Conservation (phyloP, 352 stramenopile genomes). For the Blastocystis sp. region DNA sequence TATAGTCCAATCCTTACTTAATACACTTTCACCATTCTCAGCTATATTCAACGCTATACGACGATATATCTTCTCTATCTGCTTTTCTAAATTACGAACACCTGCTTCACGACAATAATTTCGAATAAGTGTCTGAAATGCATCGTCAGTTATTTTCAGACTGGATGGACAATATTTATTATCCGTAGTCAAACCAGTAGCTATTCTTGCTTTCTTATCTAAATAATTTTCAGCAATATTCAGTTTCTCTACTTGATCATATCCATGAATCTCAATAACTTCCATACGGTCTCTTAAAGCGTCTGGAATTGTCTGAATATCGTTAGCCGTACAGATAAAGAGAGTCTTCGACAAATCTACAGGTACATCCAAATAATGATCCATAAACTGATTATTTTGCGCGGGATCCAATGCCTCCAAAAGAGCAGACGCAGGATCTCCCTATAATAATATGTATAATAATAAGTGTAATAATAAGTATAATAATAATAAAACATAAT, state of each 20-base stretch:
- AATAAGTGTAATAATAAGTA: too few species aligned
- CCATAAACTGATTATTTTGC: conserved; percentile 84
- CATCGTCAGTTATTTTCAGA: conserved; percentile 65
- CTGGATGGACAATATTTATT: too few species aligned
- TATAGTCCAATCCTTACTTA: conserved; percentile 61
- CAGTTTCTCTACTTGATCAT: conserved; percentile 84
- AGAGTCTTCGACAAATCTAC: conserved; percentile 77
- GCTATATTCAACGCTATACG: conserved; percentile 83
- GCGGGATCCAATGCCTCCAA: conserved; percentile 85
- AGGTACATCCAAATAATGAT: conserved; percentile 93
- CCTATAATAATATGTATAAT: too few species aligned
- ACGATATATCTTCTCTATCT: conserved; percentile 91
- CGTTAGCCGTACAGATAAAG: conserved; percentile 90
- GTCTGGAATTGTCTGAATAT: conserved; percentile 78
- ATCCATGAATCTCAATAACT: conserved; percentile 80
- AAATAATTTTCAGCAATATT: conserved; percentile 89
- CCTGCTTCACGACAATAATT: conserved; percentile 87
- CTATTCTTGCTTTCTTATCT: conserved; percentile 77
- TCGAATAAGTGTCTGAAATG: conserved; percentile 61
- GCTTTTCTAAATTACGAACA: conserved; percentile 80
- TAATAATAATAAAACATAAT: too few species aligned
- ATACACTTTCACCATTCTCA: conserved; percentile 56
- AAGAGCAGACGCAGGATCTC: conserved; percentile 77
- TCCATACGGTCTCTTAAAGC: conserved; percentile 97
- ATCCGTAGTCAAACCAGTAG: conserved; percentile 54